Evolutionary conservation across 108 stramenopile species (phyloP), one percentile per base, ranked within the genome.

Genomic region (Mediolabrus comicus): DNA sequence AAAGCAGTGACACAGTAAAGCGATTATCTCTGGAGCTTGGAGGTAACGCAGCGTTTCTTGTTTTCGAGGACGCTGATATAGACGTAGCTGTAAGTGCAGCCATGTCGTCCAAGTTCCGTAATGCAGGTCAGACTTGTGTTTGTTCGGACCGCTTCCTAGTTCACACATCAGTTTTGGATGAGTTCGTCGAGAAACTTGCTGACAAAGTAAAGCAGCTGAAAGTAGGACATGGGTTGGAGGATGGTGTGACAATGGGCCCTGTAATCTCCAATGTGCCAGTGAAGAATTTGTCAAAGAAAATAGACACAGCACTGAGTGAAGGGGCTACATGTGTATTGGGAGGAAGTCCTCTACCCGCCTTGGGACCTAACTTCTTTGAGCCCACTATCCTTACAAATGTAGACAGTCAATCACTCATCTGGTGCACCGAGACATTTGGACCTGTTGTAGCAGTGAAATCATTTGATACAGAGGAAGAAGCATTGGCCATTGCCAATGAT

Each of bases 41-140:
- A 28, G 97, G 98, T 24, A 97, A 97, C 80, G 98, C 96, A 10
- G 84, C 95, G 7, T 96, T 97, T 74, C 70, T 98, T 3, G 94
- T 97, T 4, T 97, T 97, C 75, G 95, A 88, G 10, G 96, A 96
- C 80, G 96, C 96, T 22, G 85, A 96, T 72, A 22, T 97, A 16
- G 92, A 93, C 24, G 77, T 85, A 43, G 96, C 96, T 24, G 87
- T 97, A 5, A 56, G 65, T 24, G 90, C 87, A 22, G 90, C 91
- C 19, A 83, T 97, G 69, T 72, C 87, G 3, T 70, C 85, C 63
- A 97, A 97, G 68, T 98, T 92, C 75, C 82, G 96, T 9, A 93
- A 96, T 84, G 87, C 90, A 3, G 96, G 96, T 2, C 98, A 98
- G 81, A 94, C 96, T 1, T 98, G 98, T 77, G 94, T 97, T 13